Percentiles rank a stretch among this genome's conserved stretches.
phyloP scores from a whole-genome alignment of 148 eudicot genomes.

The Rhododendron ovatum region DNA sequence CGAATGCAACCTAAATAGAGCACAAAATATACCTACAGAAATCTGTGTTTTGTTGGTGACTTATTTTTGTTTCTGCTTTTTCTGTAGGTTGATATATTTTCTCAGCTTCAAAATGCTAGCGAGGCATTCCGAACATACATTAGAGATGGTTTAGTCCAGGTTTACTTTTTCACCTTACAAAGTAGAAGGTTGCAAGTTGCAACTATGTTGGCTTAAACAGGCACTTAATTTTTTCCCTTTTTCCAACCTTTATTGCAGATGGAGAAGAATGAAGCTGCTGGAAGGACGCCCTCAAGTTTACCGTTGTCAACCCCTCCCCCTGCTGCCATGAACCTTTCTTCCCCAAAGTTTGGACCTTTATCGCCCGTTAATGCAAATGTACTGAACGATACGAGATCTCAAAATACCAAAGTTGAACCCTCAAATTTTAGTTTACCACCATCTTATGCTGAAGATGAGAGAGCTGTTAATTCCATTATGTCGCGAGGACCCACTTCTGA shows the following conservation, averaged over 20 bases:
- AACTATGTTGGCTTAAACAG: neutral
- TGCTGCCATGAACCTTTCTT: conserved; percentile 60
- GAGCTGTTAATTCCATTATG: conserved; percentile 25
- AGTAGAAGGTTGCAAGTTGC: neutral
- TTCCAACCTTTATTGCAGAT: conserved; percentile 42
- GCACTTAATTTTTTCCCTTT: neutral
- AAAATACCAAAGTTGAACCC: conserved; percentile 51
- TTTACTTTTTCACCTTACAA: conserved; percentile 6
- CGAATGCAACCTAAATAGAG: neutral
- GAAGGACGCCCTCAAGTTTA: conserved; percentile 86
- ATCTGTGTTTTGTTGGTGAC: neutral
- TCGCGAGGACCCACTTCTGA: conserved; percentile 37
- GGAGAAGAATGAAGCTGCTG: conserved; percentile 99
- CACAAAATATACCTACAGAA: neutral
- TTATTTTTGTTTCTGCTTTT: neutral
- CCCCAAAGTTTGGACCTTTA: conserved; percentile 65
- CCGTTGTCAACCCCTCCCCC: conserved; percentile 97
- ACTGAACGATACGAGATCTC: conserved; percentile 47
- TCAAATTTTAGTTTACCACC: conserved; percentile 77
- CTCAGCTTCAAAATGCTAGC: conserved; percentile 96
- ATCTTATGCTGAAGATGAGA: conserved; percentile 59
- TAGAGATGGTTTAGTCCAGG: conserved; percentile 97
- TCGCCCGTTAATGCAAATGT: conserved; percentile 79
- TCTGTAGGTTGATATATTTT: conserved; percentile 87
- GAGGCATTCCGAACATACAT: conserved; percentile 98